phyloP scores from a whole-genome alignment of 345 rosid species.

The Lumnitzera racemosa region DNA sequence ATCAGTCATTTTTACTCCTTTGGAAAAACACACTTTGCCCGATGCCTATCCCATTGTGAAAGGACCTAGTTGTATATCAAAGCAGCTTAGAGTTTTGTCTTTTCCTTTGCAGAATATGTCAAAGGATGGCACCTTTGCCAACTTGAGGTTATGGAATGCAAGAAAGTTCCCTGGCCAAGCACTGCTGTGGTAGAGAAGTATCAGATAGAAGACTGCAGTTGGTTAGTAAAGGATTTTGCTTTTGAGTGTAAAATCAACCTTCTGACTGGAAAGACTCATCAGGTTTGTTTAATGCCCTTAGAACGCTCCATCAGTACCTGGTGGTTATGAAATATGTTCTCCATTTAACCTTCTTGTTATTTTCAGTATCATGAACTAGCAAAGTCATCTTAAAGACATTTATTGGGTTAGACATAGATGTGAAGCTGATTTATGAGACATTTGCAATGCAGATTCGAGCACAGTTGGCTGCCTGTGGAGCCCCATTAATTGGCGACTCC shows the following conservation, averaged over 20 bases:
- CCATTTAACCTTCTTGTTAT: not conserved
- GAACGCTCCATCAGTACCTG: not conserved
- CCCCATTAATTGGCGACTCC: constrained; percentile 87
- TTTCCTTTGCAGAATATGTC: constrained; percentile 39
- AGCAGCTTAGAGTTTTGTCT: not conserved
- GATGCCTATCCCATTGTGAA: too few species aligned
- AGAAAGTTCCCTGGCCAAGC: constrained; percentile 70
- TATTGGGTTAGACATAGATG: not conserved
- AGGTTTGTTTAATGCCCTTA: constrained; percentile 35
- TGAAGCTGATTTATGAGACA: not conserved
- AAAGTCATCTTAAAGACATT: not conserved
- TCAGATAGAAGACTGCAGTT: constrained; percentile 52
- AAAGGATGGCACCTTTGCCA: constrained; percentile 82
- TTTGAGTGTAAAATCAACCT: constrained; percentile 87
- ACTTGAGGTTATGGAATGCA: constrained; percentile 83
- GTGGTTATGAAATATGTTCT: not conserved
- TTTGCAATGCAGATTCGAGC: constrained; percentile 60
- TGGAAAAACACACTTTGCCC: too few species aligned
- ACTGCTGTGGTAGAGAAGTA: constrained; percentile 40
- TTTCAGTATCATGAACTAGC: not conserved
- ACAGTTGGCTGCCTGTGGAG: constrained; percentile 83
- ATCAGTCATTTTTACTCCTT: too few species aligned
- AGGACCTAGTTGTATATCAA: too few species aligned
- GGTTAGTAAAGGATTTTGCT: constrained; percentile 57
- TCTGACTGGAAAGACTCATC: constrained; percentile 92